Base-by-base conservation (phyloP, 163 green algal species). In the Coccomyxa subellipsoidea region DNA sequence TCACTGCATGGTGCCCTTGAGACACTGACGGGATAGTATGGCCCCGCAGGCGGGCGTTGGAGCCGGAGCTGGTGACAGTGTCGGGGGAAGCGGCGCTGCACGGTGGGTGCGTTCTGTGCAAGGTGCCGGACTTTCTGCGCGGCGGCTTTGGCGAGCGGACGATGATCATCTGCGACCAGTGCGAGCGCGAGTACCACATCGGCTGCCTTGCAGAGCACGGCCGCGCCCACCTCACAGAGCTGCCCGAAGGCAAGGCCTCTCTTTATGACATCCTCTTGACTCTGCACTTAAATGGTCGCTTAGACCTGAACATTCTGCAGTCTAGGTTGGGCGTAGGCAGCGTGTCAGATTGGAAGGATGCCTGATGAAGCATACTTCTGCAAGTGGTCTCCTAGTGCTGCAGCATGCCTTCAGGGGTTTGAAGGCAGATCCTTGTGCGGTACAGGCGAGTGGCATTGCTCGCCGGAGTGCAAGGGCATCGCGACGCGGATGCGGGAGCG, bases 161-260 rank as follows among this genome's bases (percentile, higher is more conserved):
- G 69, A 95, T 99, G 72, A 93, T 99, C 76, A 92, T 98, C 81
- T 99, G 96, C 85, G 96, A 99, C 90, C 94, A 96, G 86, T 99
- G 96, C 87, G 95, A 99, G 91, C 89, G 94, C 34, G 96, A 99
- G 91, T 98, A 95, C 89, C 96, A 99, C 84, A 95, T 98, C 40
- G 90, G 88, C 8, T 94, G 91, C 83, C 81, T 95, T 70, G 36
- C 66, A 53, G 32, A 59, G 79, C 18, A 34, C 80, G 71, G 69
- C 23, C n/a, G 53, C 25, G 69, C 59, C 36, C 29, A 88, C 25
- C 71, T 87, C 32, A 78, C 87, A 4, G 85, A 82, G 34, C 80
- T 92, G 47, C 90, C 90, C 7, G 88, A 92, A 59, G 90, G 90
- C 87, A 78, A 77, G 78, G 12, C 79, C 6, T 71, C 72, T 18